Conservation (phyloP, 2,329 filamentous ascomycete genomes). For the Paecilomyces dactylethromorphus region DNA sequence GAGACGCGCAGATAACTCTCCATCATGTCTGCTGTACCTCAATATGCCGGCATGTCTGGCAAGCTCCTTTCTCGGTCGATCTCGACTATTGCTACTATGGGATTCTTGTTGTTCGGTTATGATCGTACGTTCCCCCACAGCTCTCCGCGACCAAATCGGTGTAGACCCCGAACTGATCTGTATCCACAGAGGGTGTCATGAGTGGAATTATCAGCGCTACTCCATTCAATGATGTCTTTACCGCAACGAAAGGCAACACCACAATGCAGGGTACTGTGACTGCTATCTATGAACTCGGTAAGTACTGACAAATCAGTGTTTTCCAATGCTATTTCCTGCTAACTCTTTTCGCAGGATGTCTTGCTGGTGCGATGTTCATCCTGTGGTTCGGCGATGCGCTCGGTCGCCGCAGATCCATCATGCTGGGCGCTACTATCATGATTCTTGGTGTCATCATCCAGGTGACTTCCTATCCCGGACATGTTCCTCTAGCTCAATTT, state of each 20-base stretch:
- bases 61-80: constrained; percentile 5
- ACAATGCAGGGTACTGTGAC: constrained; percentile 44
- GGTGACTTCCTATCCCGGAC: constrained; percentile 22
- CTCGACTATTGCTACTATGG: constrained; percentile 42
- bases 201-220: constrained; percentile 47
- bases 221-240: constrained; percentile 45
- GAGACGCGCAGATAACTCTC: too few relatives aligned
- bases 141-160: constrained; percentile 17
- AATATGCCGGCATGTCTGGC: constrained; percentile 2
- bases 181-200: constrained; percentile 37
- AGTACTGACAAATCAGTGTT: background rate
- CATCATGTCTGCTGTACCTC: too few relatives aligned
- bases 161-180: constrained; percentile 12
- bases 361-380: constrained; percentile 31
- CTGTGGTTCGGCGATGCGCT: constrained; percentile 28
- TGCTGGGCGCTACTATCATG: constrained; percentile 51
- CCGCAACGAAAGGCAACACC: constrained; percentile 33
- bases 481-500: constrained; percentile 42
- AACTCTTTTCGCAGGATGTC: constrained; percentile 17
- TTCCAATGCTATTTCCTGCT: background rate
- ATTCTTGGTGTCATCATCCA: constrained; percentile 35
- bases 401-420: constrained; percentile 43
- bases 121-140: constrained; percentile 33
- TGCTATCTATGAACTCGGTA: constrained; percentile 44
- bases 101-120: constrained; percentile 51